These are phyloP conservation scores for Pterothamnion heteromorphum DNA, from an alignment of 31 red algal species.

Conservation along the genomic window DNA sequence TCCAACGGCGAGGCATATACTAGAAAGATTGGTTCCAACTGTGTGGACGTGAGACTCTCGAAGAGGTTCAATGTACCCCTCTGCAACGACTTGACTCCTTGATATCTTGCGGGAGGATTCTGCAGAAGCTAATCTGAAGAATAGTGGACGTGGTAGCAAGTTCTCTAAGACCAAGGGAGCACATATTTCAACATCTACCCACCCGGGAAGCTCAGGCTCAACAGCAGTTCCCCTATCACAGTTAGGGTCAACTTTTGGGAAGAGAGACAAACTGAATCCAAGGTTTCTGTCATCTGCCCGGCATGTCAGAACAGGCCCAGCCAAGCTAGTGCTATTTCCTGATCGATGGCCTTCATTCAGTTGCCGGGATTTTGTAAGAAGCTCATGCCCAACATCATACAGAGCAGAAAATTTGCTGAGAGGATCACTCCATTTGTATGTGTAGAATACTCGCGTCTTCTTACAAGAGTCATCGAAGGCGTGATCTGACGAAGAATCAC, in stretches of 20 bases:
- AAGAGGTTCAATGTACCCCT: conserved; percentile 63
- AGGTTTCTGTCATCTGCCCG: conserved; percentile 26
- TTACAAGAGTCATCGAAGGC: neutral
- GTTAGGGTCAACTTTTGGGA: conserved; percentile 51
- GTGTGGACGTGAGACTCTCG: conserved; percentile 74
- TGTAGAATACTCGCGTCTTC: conserved; percentile 28
- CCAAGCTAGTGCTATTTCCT: neutral
- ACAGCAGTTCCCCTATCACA: conserved; percentile 1
- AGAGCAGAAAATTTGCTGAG: conserved; percentile 58
- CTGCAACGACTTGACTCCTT: conserved; percentile 44
- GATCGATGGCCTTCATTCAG: neutral
- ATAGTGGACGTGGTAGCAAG: conserved; percentile 62
- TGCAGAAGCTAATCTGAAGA: conserved; percentile 54
- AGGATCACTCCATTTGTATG: conserved; percentile 71
- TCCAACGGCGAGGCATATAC: conserved; percentile 53
- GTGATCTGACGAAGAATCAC: neutral
- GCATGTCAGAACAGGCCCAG: conserved; percentile 57
- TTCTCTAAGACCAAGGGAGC: conserved; percentile 80
- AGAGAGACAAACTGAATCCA: conserved; percentile 62
- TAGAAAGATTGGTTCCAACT: conserved; percentile 51
- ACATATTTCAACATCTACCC: conserved; percentile 74
- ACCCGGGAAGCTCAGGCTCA: conserved; percentile 35
- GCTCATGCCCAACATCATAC: conserved; percentile 39
- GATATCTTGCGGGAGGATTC: neutral
- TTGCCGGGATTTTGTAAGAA: neutral